Evolutionary conservation across 345 rosid species (phyloP).

Genomic region (Populus tremula): DNA sequence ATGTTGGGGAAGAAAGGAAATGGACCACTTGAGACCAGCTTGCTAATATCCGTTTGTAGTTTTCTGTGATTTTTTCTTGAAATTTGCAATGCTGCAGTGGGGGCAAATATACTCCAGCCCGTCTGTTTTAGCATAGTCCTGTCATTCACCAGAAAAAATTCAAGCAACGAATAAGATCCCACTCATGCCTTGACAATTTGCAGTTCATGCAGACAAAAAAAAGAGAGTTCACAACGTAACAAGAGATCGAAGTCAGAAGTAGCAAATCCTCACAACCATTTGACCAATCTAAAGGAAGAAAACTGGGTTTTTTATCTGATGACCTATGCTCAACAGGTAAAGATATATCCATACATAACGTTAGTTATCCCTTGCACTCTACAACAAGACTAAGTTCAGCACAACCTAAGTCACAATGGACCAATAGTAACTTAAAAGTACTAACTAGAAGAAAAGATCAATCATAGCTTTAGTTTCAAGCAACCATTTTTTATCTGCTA

Average conservation of each 20-base stretch:
- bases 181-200: neutral
- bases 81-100: slow-evolving; percentile 80
- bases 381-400: too few relatives aligned
- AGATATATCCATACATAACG: too few relatives aligned
- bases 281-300: neutral
- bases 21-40: neutral
- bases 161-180: neutral
- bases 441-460: neutral
- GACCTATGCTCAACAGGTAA: neutral
- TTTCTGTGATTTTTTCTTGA: slow-evolving; percentile 87
- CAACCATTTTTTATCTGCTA: neutral
- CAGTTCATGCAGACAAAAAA: neutral
- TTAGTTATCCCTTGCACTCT: too few relatives aligned
- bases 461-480: neutral
- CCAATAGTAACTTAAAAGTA: neutral
- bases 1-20: slow-evolving; percentile 5
- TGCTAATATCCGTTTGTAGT: slow-evolving; percentile 57
- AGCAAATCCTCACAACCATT: neutral
- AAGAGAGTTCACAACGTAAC: too few relatives aligned
- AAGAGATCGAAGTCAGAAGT: too few relatives aligned
- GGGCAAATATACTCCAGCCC: slow-evolving; percentile 98
- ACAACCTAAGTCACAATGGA: neutral
- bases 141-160: slow-evolving; percentile 27
- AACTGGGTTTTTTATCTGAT: too few relatives aligned
- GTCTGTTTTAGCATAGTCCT: slow-evolving; percentile 98